Percentiles rank a stretch among this genome's conserved stretches.
These are phyloP conservation scores for Trebouxia gelatinosa DNA, from an alignment of 163 green algal species.

Conservation along the genomic window DNA sequence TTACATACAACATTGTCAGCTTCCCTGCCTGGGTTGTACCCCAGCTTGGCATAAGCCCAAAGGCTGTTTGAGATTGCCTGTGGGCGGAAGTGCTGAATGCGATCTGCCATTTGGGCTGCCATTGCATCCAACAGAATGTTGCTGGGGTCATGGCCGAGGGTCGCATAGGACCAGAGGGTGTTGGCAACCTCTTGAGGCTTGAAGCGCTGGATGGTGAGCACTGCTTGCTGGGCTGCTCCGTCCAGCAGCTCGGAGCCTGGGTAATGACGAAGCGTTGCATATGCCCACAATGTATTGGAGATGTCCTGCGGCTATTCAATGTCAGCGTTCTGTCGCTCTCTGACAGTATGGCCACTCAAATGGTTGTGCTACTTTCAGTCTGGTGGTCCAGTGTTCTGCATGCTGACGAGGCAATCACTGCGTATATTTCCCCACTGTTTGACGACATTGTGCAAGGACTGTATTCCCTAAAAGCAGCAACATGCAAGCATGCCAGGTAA, in stretches of 20 bases:
- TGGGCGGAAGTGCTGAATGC: slow-evolving; percentile 37
- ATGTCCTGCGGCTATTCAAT: slow-evolving; percentile 55
- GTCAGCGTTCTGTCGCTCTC: too few relatives aligned
- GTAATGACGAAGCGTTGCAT: slow-evolving; percentile 48
- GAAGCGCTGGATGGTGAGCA: slow-evolving; percentile 36
- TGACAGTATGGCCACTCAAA: too few relatives aligned
- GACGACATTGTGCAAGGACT: too few relatives aligned
- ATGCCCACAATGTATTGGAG: slow-evolving; percentile 55
- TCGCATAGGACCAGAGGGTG: slow-evolving; percentile 48
- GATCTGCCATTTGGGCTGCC: slow-evolving; percentile 35
- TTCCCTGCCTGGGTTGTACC: slow-evolving; percentile 35
- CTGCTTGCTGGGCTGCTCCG: slow-evolving; percentile 23
- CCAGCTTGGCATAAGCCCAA: slow-evolving; percentile 49
- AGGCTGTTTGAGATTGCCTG: slow-evolving; percentile 50
- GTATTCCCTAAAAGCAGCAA: too few relatives aligned
- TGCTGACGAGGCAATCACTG: too few relatives aligned
- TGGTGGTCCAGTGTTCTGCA: too few relatives aligned
- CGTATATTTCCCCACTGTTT: too few relatives aligned
- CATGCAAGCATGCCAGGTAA: too few relatives aligned
- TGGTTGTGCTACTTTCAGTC: too few relatives aligned
- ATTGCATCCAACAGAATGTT: slow-evolving; percentile 37
- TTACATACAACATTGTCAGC: too few relatives aligned
- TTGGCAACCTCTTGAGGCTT: slow-evolving; percentile 58
- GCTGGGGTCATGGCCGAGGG: slow-evolving; percentile 46
- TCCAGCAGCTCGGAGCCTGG: slow-evolving; percentile 37